phyloP scores from a whole-genome alignment of 805 yeast species.

The Saccharomycopsis schoenii region DNA sequence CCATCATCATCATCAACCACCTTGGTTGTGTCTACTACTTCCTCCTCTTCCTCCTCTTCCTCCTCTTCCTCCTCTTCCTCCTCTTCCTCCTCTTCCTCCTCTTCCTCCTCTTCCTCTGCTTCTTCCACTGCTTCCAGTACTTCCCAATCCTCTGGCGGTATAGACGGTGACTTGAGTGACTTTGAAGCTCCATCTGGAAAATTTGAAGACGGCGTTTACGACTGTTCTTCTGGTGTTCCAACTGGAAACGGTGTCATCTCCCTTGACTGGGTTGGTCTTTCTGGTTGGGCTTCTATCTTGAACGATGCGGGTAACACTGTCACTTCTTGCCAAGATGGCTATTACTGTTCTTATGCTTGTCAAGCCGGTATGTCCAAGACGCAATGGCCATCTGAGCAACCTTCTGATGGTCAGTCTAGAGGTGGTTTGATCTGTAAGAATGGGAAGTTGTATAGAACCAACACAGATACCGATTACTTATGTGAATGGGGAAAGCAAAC shows the following conservation, averaged over 20 bases:
- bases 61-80: conserved; percentile 52
- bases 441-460: conserved; percentile 79
- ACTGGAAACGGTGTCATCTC: conserved; percentile 76
- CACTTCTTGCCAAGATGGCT: conserved; percentile 75
- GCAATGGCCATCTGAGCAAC: conserved; percentile 91
- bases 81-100: conserved; percentile 42
- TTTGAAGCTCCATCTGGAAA: conserved; percentile 39
- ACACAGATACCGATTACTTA: conserved; percentile 52
- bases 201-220: conserved; percentile 61
- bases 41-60: conserved; percentile 27
- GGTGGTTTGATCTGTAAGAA: conserved; percentile 86
- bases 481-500: conserved; percentile 80
- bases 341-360: conserved; percentile 96
- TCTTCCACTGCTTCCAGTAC: conserved; percentile 25
- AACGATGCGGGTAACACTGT: conserved; percentile 53
- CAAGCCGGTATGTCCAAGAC: conserved; percentile 98
- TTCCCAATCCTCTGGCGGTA: conserved; percentile 33
- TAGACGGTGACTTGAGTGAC: conserved; percentile 43
- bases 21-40: conserved; percentile 17
- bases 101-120: conserved; percentile 43
- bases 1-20: conserved; percentile 26
- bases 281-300: conserved; percentile 72
- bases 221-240: conserved; percentile 59
- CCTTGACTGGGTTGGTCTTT: conserved; percentile 60
- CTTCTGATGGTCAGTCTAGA: conserved; percentile 77